Base-by-base conservation (phyloP, 805 yeast species). In the Pichia ethanolica region DNA sequence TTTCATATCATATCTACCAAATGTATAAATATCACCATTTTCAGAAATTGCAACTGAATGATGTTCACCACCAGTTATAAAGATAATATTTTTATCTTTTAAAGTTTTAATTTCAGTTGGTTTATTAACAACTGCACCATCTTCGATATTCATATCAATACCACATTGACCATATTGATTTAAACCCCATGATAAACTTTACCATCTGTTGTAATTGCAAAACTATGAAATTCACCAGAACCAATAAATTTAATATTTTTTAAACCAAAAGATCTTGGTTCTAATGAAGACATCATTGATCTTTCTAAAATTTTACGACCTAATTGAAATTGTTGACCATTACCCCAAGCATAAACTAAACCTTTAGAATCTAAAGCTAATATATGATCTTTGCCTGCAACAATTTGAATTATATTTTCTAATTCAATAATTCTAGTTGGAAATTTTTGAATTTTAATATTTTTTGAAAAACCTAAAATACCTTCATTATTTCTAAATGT, bases 161-260 rank as follows among this genome's bases (percentile, higher is more conserved):
- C 96, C 98, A 72, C 97, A 89, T 70, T 93, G 99, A 26, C 98
- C 98, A 63, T 80, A 93, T 68, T 93, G 97, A 65, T 93, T 93
- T 60, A 93, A 75, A 7, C 99, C 99, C 99, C 99, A 93, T 9
- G 93, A 76, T 54, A 77, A 1, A 93, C 89, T 35, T 75, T 75
- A 39, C 85, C 88, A 36, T 80, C 78, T 12, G 73, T 71, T 52
- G 86, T 85, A 53, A 93, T 77, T 5, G 99, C 99, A 72, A 93
- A 93, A 57, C 96, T 86, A 64, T 90, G 98, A 67, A 84, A 93
- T 62, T 91, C 98, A 45, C 99, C 99, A 52, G 91, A 81, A 5
- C 96, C 91, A 58, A 93, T 81, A 60, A 76, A 82, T 58, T 79
- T 84, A 56, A 91, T 78, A 57, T 87, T 81, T 58, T 80, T 83